Percentiles rank a stretch among this genome's conserved stretches.
Evolutionary conservation across 495 filamentous ascomycete species (phyloP).

Genomic region (Penicillium simplicissimum): DNA sequence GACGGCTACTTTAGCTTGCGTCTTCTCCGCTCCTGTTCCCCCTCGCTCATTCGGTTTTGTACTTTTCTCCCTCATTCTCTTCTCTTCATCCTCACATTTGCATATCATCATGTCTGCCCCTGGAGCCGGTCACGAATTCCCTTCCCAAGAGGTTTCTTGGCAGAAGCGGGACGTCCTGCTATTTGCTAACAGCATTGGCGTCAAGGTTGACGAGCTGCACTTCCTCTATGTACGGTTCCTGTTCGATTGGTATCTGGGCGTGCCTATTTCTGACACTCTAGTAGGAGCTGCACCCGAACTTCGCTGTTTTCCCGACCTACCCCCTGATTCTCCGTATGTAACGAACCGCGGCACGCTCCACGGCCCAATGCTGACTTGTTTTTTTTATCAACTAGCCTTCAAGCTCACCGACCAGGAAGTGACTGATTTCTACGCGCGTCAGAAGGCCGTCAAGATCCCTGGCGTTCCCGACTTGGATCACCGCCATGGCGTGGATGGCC

Average conservation of each 20-base stretch:
- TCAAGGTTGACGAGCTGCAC: conserved; percentile 81
- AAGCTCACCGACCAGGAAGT: conserved; percentile 77
- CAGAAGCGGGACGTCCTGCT: conserved; percentile 82
- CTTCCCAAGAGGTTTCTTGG: conserved; percentile 72
- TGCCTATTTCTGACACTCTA: background rate
- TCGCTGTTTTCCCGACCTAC: conserved; percentile 85
- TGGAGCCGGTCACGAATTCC: conserved; percentile 79
- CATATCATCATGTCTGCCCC: conserved; percentile 50
- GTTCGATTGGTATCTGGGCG: conserved; percentile 13
- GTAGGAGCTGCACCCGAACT: conserved; percentile 80
- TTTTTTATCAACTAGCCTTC: conserved; percentile 56
- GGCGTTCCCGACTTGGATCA: conserved; percentile 77
- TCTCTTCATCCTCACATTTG: background rate
- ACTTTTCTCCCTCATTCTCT: background rate
- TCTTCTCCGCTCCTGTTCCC: conserved; percentile 3
- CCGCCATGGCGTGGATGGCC: conserved; percentile 76
- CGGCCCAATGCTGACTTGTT: conserved; percentile 7
- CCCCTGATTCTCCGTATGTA: conserved; percentile 73
- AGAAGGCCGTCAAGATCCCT: conserved; percentile 62
- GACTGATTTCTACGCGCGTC: conserved; percentile 77
- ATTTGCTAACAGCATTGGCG: conserved; percentile 85
- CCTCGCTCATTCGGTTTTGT: background rate
- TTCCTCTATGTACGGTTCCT: conserved; percentile 72
- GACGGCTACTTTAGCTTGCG: conserved; percentile 22
- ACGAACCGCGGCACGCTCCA: background rate